Evolutionary conservation across 345 rosid genomes (phyloP).

Genomic region (Cardamine chenopodiifolia): DNA sequence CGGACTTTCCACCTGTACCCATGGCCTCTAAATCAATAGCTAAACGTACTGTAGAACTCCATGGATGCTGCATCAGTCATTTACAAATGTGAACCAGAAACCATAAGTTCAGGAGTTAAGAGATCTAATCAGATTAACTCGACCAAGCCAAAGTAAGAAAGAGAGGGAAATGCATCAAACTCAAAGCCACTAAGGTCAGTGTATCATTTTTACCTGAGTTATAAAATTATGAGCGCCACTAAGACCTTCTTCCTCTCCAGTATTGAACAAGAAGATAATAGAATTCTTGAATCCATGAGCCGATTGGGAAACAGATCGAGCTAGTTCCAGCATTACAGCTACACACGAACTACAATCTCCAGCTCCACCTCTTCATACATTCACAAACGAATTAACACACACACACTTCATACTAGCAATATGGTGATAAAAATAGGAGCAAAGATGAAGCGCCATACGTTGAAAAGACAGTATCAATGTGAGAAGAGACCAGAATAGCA

Average conservation of each 20-base stretch:
- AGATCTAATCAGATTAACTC: background rate
- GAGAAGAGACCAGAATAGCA: conserved; percentile 89
- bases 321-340: conserved; percentile 95
- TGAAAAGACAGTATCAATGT: conserved; percentile 89
- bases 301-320: conserved; percentile 89
- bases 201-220: conserved; percentile 65
- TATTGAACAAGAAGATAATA: conserved; percentile 83
- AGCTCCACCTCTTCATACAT: conserved; percentile 79
- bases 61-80: conserved; percentile 74
- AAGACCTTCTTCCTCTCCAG: conserved; percentile 97
- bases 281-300: conserved; percentile 93
- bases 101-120: background rate
- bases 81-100: conserved; percentile 30
- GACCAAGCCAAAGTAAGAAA: background rate
- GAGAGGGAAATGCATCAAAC: background rate
- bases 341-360: conserved; percentile 98
- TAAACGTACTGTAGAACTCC: conserved; percentile 71
- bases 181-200: conserved; percentile 12
- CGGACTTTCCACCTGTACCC: conserved; percentile 92
- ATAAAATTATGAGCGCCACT: conserved; percentile 97
- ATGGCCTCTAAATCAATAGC: conserved; percentile 96
- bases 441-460: conserved; percentile 58
- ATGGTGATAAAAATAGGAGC: background rate
- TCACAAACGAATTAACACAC: background rate
- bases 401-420: background rate